Conservation (phyloP, 139 green algal genomes). For the Coccomyxa sp. region DNA sequence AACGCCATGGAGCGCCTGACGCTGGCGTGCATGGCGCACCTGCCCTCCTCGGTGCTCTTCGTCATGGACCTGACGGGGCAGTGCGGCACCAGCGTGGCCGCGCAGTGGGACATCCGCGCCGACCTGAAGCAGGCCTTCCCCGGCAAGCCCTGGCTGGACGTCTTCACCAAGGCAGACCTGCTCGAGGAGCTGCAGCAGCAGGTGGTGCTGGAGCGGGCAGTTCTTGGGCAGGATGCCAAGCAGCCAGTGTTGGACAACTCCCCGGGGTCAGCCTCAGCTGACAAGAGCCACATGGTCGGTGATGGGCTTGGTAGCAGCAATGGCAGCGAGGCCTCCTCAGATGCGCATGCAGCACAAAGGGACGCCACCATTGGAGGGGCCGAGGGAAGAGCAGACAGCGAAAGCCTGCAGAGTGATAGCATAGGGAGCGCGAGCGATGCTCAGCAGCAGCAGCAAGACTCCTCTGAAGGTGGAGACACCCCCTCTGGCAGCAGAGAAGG, state of each 20-base stretch:
- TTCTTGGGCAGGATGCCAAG: not conserved
- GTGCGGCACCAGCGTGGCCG: conserved; percentile 76
- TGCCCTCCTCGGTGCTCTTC: conserved; percentile 85
- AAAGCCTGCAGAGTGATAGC: not conserved
- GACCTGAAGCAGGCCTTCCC: conserved; percentile 68
- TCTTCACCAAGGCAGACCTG: conserved; percentile 90
- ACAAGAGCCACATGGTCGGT: too few species aligned
- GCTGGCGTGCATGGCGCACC: conserved; percentile 79
- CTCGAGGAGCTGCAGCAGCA: conserved; percentile 49
- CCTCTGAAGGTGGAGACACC: too few species aligned
- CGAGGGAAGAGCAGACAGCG: not conserved
- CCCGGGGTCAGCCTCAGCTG: too few species aligned
- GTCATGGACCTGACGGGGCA: conserved; percentile 88
- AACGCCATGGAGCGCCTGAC: conserved; percentile 97
- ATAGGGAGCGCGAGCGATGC: not conserved
- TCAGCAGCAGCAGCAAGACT: not conserved
- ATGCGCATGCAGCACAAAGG: not conserved
- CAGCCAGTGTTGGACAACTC: too few species aligned
- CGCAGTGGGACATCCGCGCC: conserved; percentile 69
- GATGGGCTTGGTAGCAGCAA: too few species aligned
- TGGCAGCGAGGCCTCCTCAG: too few species aligned
- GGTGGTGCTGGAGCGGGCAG: not conserved
- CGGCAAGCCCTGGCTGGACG: conserved; percentile 85
- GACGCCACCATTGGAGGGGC: not conserved
- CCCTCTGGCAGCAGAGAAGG: not conserved